Base-by-base conservation (phyloP, 2,329 filamentous ascomycete genomes). In the Penicillium hesseltinei region DNA sequence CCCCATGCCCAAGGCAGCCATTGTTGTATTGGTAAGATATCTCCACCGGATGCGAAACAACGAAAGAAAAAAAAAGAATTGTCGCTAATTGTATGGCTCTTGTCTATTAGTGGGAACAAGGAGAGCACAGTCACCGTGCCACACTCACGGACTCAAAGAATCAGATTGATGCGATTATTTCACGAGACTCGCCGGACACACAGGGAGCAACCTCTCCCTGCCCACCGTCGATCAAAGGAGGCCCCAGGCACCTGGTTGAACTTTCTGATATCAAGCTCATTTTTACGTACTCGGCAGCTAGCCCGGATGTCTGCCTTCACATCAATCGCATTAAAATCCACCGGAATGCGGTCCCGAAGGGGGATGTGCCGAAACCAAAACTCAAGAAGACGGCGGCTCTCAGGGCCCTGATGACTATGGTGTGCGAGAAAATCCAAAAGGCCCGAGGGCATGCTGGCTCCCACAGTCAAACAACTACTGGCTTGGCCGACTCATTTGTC, bases 231-330 rank as follows among this genome's bases (percentile, higher is more conserved):
- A 54, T 55, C 11, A 62, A 57, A 23, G 52, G 64, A 29, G 62
- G 59, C 10, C 67, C 66, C 51, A 74, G 70, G 5, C 66, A 67
- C 17, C 27, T 64, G 5, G 62, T 76, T 25, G 65, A 71, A 51
- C 57, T 78, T 44, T 46, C 62, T 3, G 66, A 71, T 38, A 75
- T 75, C 55, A 69, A 73, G 43, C 59, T 78, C 21, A 66, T 76
- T 47, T 66, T 77, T 42, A 64, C 65, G 35, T 69, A 73, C 60
- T 60, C 64, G 31, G 55, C 54, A 11, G 52, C 60, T 4, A 39
- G 56, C 3, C 65, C 71, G 5, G 63, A 66, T 9, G 19, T 72
- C 13, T 60, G 65, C 48, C 52, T 74, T 17, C 63, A 62, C 17
- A 55, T 73, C 40, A 64, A 64, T 42, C 50, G 59, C 7, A 71